Base-by-base conservation (phyloP, 768 basidiomycete genomes). In the Hirschioporus abietinus region DNA sequence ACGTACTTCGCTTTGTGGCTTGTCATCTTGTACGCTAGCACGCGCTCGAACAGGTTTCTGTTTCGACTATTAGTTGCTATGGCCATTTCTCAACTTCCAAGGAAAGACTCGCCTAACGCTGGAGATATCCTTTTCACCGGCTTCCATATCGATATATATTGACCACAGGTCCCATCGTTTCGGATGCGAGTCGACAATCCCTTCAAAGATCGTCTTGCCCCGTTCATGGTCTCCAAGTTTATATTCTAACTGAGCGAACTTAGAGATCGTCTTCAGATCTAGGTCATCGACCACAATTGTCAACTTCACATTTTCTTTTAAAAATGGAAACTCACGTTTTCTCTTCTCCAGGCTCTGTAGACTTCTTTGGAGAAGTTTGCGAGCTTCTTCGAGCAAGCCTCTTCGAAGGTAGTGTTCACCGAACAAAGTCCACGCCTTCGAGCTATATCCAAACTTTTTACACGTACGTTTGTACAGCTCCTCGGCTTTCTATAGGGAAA, bases 121-220 rank as follows among this genome's bases (percentile, higher is more conserved):
- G 71, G 91, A 90, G 27, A 97, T 88, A 76, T 96, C 89, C 17
- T 82, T 79, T 76, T 90, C 89, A 35, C 84, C 83, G 5, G 88
- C 89, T 74, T 99, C 93, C 91, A 97, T 96, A 76, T 99, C 97
- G 77, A 98, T 89, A 77, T 99, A 99, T 63, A 98, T 81, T 57
- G 89, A 91, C 96, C 97, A 99, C 63, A 98, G 79, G 73, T 99
- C 95, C 84, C 95, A 90, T 65, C 94, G 86, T 78, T 96, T 98
- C 3, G 95, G 90, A 79, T 98, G 95, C 17, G 92, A 93, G 77
- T 97, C 96, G 59, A 99, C 81, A 69, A 99, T 93, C 59, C 96
- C 97, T 74, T 99, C 96, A 68, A 97, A 98, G 63, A 99, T 83
- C 0, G 96, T 99, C 74, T 91, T 92, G 30, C 96, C 97, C 61